Conservation (phyloP, 2,329 filamentous ascomycete species). For the Alternaria novae-zelandiae region DNA sequence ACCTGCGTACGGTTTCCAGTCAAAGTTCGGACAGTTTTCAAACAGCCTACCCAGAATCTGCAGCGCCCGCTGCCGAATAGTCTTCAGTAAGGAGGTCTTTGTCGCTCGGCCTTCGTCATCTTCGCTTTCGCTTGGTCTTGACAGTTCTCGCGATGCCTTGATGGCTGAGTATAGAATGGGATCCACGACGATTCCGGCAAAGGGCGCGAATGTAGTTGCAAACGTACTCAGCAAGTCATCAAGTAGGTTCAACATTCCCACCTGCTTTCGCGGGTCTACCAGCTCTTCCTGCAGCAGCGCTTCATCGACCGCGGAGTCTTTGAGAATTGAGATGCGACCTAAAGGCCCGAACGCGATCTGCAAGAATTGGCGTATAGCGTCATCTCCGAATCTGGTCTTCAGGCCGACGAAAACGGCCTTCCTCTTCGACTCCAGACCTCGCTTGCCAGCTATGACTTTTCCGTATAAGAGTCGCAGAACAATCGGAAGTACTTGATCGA, state of each 20-base stretch:
- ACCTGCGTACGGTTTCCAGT: slow-evolving; percentile 75
- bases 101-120: slow-evolving; percentile 36
- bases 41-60: slow-evolving; percentile 85
- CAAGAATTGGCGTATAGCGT: slow-evolving; percentile 81
- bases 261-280: slow-evolving; percentile 76
- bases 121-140: slow-evolving; percentile 38
- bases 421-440: slow-evolving; percentile 81
- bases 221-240: slow-evolving; percentile 85
- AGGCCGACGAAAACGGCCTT: slow-evolving; percentile 77
- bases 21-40: slow-evolving; percentile 70
- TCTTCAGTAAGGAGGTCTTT: slow-evolving; percentile 65
- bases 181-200: slow-evolving; percentile 72
- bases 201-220: slow-evolving; percentile 73
- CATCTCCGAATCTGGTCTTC: slow-evolving; percentile 71
- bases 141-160: slow-evolving; percentile 61
- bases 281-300: slow-evolving; percentile 56
- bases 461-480: slow-evolving; percentile 88
- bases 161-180: slow-evolving; percentile 83
- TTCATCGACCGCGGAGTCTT: slow-evolving; percentile 57
- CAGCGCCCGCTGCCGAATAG: slow-evolving; percentile 73
- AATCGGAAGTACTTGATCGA: slow-evolving; percentile 78
- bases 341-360: slow-evolving; percentile 79
- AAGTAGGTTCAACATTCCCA: slow-evolving; percentile 91
- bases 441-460: slow-evolving; percentile 81
- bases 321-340: slow-evolving; percentile 64